Evolutionary conservation across 345 rosid genomes (phyloP), one percentile per base, ranked within the genome.

Genomic region (Lenwebbia sp.): DNA sequence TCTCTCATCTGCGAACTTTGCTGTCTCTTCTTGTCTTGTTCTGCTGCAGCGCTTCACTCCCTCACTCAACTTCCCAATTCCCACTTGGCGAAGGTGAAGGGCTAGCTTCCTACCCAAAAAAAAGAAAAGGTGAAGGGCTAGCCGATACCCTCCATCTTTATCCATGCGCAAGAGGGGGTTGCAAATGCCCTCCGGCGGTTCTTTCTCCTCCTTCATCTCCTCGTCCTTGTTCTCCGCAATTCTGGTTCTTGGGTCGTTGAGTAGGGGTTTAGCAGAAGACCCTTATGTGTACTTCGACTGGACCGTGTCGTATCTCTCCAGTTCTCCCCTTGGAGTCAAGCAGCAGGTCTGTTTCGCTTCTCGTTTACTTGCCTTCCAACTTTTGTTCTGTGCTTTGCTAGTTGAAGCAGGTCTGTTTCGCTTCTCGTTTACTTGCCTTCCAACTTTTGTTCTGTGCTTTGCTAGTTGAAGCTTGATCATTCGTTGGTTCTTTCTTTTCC

Each of bases 271-370:
- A 5, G 98, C 94, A 53, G 94, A 84, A 37, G 99, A 95, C 87
- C 99, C 99, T 86, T 94, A 91, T 90, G 92, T 92, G 85, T 94
- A 91, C 92, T 94, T 87, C 86, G 98, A 96, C 83, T 96, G 99
- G 99, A 95, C 96, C 49, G 94, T 96, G 88, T 95, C 99, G 70
- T 96, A 95, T 88, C 87, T 94, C 87, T 74, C 93, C 25, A 90
- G 90, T 84, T 93, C 94, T 37, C 97, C 99, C 21, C 93, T 96
- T 84, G 95, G 95, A 40, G 87, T 84, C 84, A 95, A 94, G 78
- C 98, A 95, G 60, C 94, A 94, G 98, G 99, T 94, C 49, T 53
- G 23, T 54, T 70, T 41, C 17, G 84, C 49, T 53, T 5, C 40
- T 19, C 47, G 26, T 70, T 33, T 1, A 33, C 47, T 70, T 40